Evolutionary conservation across 208 protist genomes (phyloP).

Genomic region (Acanthamoeba divionensis): DNA sequence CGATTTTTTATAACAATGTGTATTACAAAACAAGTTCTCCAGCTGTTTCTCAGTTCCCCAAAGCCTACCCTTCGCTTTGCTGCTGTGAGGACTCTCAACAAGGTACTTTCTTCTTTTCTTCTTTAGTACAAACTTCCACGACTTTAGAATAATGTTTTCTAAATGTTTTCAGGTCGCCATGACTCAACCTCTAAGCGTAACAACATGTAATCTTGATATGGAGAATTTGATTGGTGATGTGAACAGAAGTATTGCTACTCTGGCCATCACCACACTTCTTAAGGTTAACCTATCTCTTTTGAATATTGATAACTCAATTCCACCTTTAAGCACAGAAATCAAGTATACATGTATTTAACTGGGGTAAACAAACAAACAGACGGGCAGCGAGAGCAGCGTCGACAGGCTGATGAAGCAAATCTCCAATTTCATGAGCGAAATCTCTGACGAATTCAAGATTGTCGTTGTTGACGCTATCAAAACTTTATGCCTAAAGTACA

Average conservation of each 20-base stretch:
- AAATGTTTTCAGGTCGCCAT: conserved; percentile 87
- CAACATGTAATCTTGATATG: conserved; percentile 92
- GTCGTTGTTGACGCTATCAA: conserved; percentile 95
- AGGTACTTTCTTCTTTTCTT: conserved; percentile 78
- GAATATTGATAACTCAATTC: background rate
- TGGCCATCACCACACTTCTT: conserved; percentile 97
- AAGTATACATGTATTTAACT: background rate
- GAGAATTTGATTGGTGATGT: conserved; percentile 92
- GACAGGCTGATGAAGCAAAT: conserved; percentile 96
- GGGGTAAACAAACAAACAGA: conserved; percentile 59
- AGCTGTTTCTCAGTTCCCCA: conserved; percentile 90
- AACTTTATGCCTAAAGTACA: conserved; percentile 93
- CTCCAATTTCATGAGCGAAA: conserved; percentile 90
- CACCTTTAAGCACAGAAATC: background rate
- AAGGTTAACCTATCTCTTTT: conserved; percentile 80
- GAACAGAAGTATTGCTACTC: conserved; percentile 95
- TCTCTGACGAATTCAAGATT: conserved; percentile 95
- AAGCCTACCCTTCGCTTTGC: conserved; percentile 92
- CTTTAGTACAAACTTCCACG: background rate
- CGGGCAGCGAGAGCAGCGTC: conserved; percentile 91
- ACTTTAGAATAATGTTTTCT: conserved; percentile 72
- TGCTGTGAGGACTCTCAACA: conserved; percentile 91
- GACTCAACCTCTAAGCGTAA: conserved; percentile 83
- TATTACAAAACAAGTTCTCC: conserved; percentile 75
- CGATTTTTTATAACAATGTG: conserved; percentile 47